Evolutionary conservation across 2,329 filamentous ascomycete species (phyloP), one percentile per base, ranked within the genome.

Genomic region (Aspergillus hortae): DNA sequence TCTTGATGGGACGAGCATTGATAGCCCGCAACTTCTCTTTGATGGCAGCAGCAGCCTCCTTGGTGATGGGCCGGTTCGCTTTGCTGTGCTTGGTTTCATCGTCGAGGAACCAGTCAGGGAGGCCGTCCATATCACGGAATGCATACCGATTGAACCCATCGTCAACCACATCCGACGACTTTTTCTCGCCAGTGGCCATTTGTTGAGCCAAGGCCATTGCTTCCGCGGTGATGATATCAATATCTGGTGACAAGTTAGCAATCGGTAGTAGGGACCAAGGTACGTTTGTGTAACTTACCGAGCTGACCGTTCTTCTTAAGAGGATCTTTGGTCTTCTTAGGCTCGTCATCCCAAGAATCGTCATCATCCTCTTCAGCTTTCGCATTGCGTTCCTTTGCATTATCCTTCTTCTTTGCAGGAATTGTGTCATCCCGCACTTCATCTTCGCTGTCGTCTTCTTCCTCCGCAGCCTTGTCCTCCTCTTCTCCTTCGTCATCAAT

Each of bases 151-250:
- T 96, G 81, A 94, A 99, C 38, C 86, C 87, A 56, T 97, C 92
- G 65, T 99, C 95, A 43, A 92, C 77, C 4, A 96, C 77, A 61
- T 96, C 90, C 50, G 87, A 74, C 43, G 83, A 87, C 0, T 86
- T 88, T 71, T 87, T 92, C 67, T 92, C 82, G 42, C 92, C 92
- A 0, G 88, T 90, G 3, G 92, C 94, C 53, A 99, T 86, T 66
- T 90, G 84, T 59, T 97, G 94, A 0, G 94, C 95, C 14, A 99
- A 81, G 0, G 92, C 95, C 94, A 99, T 99, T 58, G 95, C 94
- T 77, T 99, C 94, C 4, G 91, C 94, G n/a, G 94, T 99, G 66
- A 97, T 95, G 65, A 99, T 97, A 69, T 97, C 91, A 73, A 99
- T 95, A 67, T 96, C 92, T 80, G 72, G 2, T 68, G 49, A 23